Conservation (phyloP, 176 grass and related monocot species). For the Cocos nucifera region DNA sequence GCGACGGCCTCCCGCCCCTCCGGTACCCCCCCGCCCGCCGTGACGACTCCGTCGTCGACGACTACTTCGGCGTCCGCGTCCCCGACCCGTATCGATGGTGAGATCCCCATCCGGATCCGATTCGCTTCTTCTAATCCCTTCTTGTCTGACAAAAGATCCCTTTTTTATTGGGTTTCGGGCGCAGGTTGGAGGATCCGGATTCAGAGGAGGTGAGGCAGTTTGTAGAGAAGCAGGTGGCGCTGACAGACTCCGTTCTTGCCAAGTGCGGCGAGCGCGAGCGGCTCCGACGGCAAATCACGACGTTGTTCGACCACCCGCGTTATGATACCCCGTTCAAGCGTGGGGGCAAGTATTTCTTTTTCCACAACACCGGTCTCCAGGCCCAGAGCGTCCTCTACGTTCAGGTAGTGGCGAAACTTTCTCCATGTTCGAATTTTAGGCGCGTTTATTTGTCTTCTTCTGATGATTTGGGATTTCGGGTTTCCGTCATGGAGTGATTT, state of each 20-base stretch:
- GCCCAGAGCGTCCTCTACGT: slow-evolving; percentile 88
- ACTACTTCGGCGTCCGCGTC: slow-evolving; percentile 54
- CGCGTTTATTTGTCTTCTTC: no score
- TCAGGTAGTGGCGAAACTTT: slow-evolving; percentile 33
- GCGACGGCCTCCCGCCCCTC: slow-evolving; percentile 19
- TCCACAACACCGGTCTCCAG: slow-evolving; percentile 89
- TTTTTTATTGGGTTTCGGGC: neutral
- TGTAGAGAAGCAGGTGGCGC: slow-evolving; percentile 52
- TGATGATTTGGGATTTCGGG: no score
- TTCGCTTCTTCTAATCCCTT: no score
- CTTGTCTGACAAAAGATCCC: neutral
- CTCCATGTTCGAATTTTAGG: neutral
- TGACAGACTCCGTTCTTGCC: slow-evolving; percentile 57
- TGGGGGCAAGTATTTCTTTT: slow-evolving; percentile 77
- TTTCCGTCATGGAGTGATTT: no score
- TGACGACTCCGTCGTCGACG: slow-evolving; percentile 52
- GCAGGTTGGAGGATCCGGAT: slow-evolving; percentile 92
- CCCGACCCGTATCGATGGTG: slow-evolving; percentile 82
- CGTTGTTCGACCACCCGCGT: slow-evolving; percentile 70
- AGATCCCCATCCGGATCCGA: neutral
- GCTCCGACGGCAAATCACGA: slow-evolving; percentile 47
- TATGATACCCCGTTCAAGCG: slow-evolving; percentile 65
- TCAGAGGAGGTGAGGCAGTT: slow-evolving; percentile 81
- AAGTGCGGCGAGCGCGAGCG: slow-evolving; percentile 48
- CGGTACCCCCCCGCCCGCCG: slow-evolving; percentile 49